Evolutionary conservation across 768 basidiomycete species (phyloP).

Genomic region (Pluteus cervinus): DNA sequence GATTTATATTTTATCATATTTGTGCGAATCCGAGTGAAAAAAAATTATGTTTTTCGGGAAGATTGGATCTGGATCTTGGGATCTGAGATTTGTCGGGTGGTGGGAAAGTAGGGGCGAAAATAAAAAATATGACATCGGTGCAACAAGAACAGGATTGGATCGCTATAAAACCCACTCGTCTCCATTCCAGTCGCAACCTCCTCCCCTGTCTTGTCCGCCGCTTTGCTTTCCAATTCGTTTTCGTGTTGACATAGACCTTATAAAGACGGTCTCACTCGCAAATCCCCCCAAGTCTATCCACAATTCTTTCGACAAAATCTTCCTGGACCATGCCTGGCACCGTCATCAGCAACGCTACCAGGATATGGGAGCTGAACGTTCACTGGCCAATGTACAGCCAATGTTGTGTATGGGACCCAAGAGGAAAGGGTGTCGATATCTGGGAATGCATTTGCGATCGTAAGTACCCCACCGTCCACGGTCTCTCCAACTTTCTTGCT

Average conservation of each 20-base stretch:
- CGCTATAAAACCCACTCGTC: no score
- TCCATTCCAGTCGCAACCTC: slow-evolving; percentile 3
- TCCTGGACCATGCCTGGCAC: slow-evolving; percentile 29
- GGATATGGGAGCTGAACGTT: slow-evolving; percentile 65
- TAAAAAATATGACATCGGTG: no score
- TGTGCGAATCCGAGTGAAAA: no score
- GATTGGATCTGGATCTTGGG: no score
- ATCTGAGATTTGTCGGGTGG: no score
- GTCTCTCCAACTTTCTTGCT: slow-evolving; percentile 3
- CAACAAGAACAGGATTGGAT: no score
- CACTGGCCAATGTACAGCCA: slow-evolving; percentile 62
- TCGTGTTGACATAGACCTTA: no score
- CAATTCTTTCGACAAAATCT: neutral
- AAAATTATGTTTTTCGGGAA: no score
- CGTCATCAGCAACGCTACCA: slow-evolving; percentile 59
- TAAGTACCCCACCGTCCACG: slow-evolving; percentile 29
- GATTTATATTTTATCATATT: no score
- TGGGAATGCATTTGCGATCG: slow-evolving; percentile 73
- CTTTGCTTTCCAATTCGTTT: neutral
- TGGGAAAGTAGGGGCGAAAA: no score
- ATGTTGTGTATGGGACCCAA: slow-evolving; percentile 67
- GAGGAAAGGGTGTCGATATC: slow-evolving; percentile 61
- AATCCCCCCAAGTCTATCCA: neutral
- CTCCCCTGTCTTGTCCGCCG: neutral
- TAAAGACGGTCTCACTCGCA: neutral